phyloP scores from a whole-genome alignment of 192 early-diverging fungal genomes.

The Coemansia sp. region DNA sequence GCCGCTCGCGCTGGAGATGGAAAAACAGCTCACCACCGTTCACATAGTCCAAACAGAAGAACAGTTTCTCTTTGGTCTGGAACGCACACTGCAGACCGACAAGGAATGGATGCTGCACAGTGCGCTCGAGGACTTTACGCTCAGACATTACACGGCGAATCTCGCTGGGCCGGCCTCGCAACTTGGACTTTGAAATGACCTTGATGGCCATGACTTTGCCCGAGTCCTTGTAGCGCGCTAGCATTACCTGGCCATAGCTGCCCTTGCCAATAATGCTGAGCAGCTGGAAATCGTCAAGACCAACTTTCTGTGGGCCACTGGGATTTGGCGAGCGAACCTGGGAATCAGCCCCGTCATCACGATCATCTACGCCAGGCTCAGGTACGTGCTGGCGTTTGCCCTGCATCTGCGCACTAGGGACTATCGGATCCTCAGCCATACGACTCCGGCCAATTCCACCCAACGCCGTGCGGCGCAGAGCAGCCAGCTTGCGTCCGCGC shows the following conservation, averaged over 20 bases:
- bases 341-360: constrained; percentile 63
- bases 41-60: constrained; percentile 73
- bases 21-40: constrained; percentile 75
- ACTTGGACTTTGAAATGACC: constrained; percentile 68
- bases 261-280: constrained; percentile 77
- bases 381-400: constrained; percentile 9
- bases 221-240: constrained; percentile 74
- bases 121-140: constrained; percentile 61
- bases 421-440: constrained; percentile 20
- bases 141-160: constrained; percentile 66
- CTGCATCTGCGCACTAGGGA: constrained; percentile 50
- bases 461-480: constrained; percentile 28
- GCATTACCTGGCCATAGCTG: constrained; percentile 73
- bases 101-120: constrained; percentile 61
- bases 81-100: constrained; percentile 72
- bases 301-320: constrained; percentile 10
- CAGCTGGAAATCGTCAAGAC: constrained; percentile 64
- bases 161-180: constrained; percentile 63
- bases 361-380: constrained; percentile 48
- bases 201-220: constrained; percentile 69
- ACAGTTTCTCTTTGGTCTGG: constrained; percentile 72
- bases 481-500: constrained; percentile 41
- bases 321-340: constrained; percentile 45
- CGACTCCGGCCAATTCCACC: constrained; percentile 35
- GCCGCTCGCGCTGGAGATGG: constrained; percentile 66